Base-by-base conservation (phyloP, 345 rosid species). In the Cardiospermum halicacabum region DNA sequence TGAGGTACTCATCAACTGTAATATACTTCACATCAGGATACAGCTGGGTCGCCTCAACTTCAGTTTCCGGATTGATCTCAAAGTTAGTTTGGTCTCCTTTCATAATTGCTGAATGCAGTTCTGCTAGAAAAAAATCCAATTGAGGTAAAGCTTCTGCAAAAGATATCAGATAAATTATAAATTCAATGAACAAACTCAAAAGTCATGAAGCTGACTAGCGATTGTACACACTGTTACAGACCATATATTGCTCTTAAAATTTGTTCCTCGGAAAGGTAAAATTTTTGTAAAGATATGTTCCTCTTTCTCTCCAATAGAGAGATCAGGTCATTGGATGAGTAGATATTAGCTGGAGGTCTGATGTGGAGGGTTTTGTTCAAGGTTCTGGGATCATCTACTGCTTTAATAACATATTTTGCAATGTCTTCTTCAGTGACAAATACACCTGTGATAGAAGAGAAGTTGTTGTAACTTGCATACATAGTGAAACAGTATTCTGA, bases 261-360 rank as follows among this genome's bases (percentile, higher is more conserved):
- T 73, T 83, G 70, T 48, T 81, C 89, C 75, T 86, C 86, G 3
- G 84, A 67, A 56, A 86, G 24, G 3, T 83, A 76, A 45, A 71
- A 55, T 53, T 73, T 78, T 58, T 79, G 74, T 3, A 86, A 79
- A 56, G 82, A 74, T 57, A 61, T 83, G 39, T 79, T 80, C 0
- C 81, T 83, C 69, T 85, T 85, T 40, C 65, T 85, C 76, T 85
- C 88, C 91, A 84, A 85, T 31, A 83, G 60, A 12, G 81, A 70
- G 11, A 81, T 80, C 18, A 85, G 79, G 47, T 85, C 88, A n/a
- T 83, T 79, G 72, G 79, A 77, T 0, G 91, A 81, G 80, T 73
- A 73, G 28, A 66, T 75, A 78, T 85, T 85, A 64, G 15, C 28
- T 0, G 80, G 76, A 30, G 90, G 90, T 67, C 74, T 73, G 4